Percentiles rank a stretch among this genome's conserved stretches.
Evolutionary conservation across 1,284 basidiomycete genomes (phyloP).

Genomic region (Golubevia pallescens): DNA sequence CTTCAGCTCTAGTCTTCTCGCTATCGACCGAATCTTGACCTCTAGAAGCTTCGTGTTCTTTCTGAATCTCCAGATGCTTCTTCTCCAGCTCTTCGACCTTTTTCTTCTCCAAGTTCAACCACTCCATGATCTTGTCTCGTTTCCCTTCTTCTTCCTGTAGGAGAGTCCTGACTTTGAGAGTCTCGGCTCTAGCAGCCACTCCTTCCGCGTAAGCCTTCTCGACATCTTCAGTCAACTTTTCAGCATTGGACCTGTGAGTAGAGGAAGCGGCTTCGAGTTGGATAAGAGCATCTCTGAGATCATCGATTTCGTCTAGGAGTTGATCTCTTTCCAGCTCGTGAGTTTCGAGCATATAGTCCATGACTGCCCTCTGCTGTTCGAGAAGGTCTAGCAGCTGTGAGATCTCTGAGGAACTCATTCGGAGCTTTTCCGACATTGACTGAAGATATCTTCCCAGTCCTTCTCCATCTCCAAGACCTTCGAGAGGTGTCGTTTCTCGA

Average conservation of each 20-base stretch:
- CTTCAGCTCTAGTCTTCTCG: slow-evolving; percentile 14
- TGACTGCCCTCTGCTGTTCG: slow-evolving; percentile 46
- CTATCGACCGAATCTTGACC: slow-evolving; percentile 17
- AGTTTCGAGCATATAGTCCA: slow-evolving; percentile 51
- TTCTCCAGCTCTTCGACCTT: slow-evolving; percentile 20
- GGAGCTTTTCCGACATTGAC: slow-evolving; percentile 31
- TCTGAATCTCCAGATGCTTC: background rate
- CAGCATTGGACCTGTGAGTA: slow-evolving; percentile 11
- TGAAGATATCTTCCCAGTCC: slow-evolving; percentile 29
- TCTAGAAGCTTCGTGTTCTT: slow-evolving; percentile 4
- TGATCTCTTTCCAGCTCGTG: slow-evolving; percentile 39
- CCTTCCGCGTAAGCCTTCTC: slow-evolving; percentile 22
- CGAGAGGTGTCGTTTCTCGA: slow-evolving; percentile 43
- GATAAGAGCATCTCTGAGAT: slow-evolving; percentile 22
- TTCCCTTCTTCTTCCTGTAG: slow-evolving; percentile 26
- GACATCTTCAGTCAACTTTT: slow-evolving; percentile 26
- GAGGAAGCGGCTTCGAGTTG: slow-evolving; percentile 14
- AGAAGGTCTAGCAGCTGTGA: slow-evolving; percentile 43
- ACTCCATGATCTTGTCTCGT: slow-evolving; percentile 23
- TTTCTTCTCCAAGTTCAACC: slow-evolving; percentile 22
- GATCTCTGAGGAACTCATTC: slow-evolving; percentile 32
- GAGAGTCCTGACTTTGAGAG: slow-evolving; percentile 13
- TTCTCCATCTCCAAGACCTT: slow-evolving; percentile 25
- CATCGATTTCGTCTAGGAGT: slow-evolving; percentile 32
- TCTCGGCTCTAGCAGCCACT: slow-evolving; percentile 27